Conservation (phyloP, 768 basidiomycete species). For the Kwoniella dendrophila region DNA sequence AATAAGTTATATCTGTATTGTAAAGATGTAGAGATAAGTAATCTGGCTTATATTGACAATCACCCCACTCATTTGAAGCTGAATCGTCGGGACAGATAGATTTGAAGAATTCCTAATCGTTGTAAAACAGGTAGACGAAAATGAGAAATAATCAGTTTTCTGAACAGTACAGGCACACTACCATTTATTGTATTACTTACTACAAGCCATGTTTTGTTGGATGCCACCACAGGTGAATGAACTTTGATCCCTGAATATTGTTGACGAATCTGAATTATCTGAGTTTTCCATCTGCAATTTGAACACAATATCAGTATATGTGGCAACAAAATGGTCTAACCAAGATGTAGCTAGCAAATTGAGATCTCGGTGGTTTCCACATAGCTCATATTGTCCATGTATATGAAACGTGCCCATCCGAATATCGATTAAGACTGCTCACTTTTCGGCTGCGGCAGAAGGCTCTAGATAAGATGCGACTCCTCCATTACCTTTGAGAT, state of each 20-base stretch:
- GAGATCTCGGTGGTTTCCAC: no score
- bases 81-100: constrained; percentile 22
- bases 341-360: no score
- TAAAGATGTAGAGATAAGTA: constrained; percentile 29
- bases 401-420: no score
- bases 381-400: no score
- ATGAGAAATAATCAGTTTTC: neutral
- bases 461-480: constrained; percentile 16
- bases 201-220: constrained; percentile 27
- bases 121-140: neutral
- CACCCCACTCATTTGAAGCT: constrained; percentile 7
- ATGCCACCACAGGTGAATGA: constrained; percentile 30
- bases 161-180: no score
- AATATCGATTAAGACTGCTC: neutral
- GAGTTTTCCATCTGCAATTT: constrained; percentile 24
- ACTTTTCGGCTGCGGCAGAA: constrained; percentile 18
- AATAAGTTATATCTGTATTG: constrained; percentile 10
- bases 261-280: constrained; percentile 18
- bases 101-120: constrained; percentile 25
- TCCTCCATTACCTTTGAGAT: constrained; percentile 8
- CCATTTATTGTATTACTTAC: constrained; percentile 12
- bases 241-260: constrained; percentile 28
- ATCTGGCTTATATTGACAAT: constrained; percentile 24
- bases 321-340: constrained; percentile 1
- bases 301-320: neutral